A percentile compares a stretch with the other conserved stretches of the same genome.
Evolutionary conservation across 345 rosid genomes (phyloP).

Genomic region (Hevea brasiliensis): DNA sequence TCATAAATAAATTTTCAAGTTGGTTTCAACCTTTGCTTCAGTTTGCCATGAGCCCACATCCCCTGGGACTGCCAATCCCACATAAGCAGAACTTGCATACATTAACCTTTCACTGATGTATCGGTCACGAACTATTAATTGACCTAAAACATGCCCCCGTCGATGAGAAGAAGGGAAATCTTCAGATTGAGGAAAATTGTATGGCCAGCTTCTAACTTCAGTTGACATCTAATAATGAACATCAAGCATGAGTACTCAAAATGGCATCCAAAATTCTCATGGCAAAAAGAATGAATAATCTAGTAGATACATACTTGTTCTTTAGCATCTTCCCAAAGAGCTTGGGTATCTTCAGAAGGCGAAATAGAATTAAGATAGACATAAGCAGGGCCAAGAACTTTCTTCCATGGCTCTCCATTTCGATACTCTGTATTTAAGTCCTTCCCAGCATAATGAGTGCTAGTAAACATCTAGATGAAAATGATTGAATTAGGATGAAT

Average conservation of each 20-base stretch:
- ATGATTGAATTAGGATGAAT: neutral
- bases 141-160: constrained; percentile 67
- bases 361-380: constrained; percentile 56
- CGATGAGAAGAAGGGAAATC: constrained; percentile 52
- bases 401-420: constrained; percentile 37
- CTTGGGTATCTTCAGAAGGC: neutral
- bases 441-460: constrained; percentile 28
- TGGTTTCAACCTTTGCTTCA: constrained; percentile 57
- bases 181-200: constrained; percentile 44
- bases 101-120: constrained; percentile 26
- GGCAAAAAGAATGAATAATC: neutral
- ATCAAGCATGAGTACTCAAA: neutral
- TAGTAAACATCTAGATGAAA: constrained; percentile 24
- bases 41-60: constrained; percentile 79
- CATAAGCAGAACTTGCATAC: constrained; percentile 53
- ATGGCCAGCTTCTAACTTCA: constrained; percentile 76
- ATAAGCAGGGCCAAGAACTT: constrained; percentile 31
- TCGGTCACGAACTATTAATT: constrained; percentile 60
- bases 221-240: constrained; percentile 27
- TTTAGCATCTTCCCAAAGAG: constrained; percentile 29
- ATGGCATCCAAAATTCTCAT: neutral
- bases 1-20: neutral
- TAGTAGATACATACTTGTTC: constrained; percentile 8
- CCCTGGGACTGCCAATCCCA: constrained; percentile 78
- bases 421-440: constrained; percentile 24